These are phyloP conservation scores for Irpex sp. DNA, from an alignment of 1,284 basidiomycete genomes.

Conservation along the genomic window DNA sequence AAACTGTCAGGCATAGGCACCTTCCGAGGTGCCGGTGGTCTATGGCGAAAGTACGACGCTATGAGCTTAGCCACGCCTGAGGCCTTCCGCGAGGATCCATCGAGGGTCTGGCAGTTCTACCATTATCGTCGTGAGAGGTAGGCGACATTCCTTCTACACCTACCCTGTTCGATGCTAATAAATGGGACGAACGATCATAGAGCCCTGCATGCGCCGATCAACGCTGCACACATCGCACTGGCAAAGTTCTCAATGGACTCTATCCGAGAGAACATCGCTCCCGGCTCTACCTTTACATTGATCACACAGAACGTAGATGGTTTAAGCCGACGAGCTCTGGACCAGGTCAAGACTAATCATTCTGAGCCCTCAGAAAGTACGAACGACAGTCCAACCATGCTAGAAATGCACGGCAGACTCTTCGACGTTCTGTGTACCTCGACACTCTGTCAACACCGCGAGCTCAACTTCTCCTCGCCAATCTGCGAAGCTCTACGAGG, in stretches of 20 bases:
- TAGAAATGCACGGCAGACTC: constrained; percentile 65
- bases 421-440: constrained; percentile 51
- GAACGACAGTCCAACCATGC: constrained; percentile 25
- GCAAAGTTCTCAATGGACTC: constrained; percentile 40
- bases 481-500: constrained; percentile 47
- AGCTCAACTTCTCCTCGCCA: constrained; percentile 39
- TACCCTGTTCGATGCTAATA: no score
- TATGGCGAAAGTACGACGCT: constrained; percentile 56
- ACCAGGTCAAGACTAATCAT: constrained; percentile 2
- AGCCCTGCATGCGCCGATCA: constrained; percentile 44
- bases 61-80: constrained; percentile 51
- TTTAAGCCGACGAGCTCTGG: constrained; percentile 38
- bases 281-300: constrained; percentile 43
- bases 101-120: constrained; percentile 61
- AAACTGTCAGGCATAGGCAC: constrained; percentile 48
- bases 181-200: constrained; percentile 22
- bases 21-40: constrained; percentile 53
- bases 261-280: constrained; percentile 31
- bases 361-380: constrained; percentile 4
- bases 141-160: constrained; percentile 6
- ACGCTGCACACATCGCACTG: constrained; percentile 50
- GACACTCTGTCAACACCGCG: constrained; percentile 33
- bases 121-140: constrained; percentile 52
- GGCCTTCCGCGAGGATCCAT: constrained; percentile 49
- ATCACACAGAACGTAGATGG: constrained; percentile 69